phyloP scores from a whole-genome alignment of 805 yeast genomes.

The Yarrowia porcina region DNA sequence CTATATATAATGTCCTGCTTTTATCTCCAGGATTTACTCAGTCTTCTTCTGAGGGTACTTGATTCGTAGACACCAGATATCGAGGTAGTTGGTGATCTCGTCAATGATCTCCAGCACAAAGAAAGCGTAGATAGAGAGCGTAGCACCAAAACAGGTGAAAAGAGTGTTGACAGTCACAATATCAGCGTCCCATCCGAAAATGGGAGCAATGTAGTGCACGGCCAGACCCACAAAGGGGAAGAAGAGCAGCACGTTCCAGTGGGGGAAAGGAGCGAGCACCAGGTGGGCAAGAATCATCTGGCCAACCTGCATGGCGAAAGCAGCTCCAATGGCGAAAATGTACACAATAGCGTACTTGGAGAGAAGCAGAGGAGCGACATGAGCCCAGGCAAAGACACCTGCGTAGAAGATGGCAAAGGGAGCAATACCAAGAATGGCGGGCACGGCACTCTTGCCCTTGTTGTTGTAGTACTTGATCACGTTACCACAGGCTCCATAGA shows the following conservation, averaged over 20 bases:
- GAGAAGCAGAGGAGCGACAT: slow-evolving; percentile 48
- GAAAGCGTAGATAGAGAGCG: slow-evolving; percentile 67
- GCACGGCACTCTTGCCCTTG: slow-evolving; percentile 38
- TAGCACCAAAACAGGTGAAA: slow-evolving; percentile 70
- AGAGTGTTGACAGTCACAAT: slow-evolving; percentile 50
- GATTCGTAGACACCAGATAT: slow-evolving; percentile 76
- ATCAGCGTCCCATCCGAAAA: slow-evolving; percentile 38
- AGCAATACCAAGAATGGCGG: slow-evolving; percentile 48
- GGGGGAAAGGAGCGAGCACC: slow-evolving; percentile 74
- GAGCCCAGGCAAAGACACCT: slow-evolving; percentile 45
- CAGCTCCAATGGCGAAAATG: slow-evolving; percentile 64
- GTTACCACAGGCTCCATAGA: slow-evolving; percentile 62
- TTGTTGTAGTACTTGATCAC: slow-evolving; percentile 43
- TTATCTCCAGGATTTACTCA: neutral
- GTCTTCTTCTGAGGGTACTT: slow-evolving; percentile 40
- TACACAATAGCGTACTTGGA: slow-evolving; percentile 48
- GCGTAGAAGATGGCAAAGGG: slow-evolving; percentile 66
- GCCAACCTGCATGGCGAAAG: slow-evolving; percentile 84
- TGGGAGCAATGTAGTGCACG: slow-evolving; percentile 30
- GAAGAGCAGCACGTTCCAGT: slow-evolving; percentile 57
- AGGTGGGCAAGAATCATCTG: slow-evolving; percentile 84
- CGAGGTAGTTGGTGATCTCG: slow-evolving; percentile 76
- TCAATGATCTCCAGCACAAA: slow-evolving; percentile 73
- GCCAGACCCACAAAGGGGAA: slow-evolving; percentile 45
- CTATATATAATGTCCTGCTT: neutral